Conservation (phyloP, 371 early-diverging fungal species). For the Chytridiales sp. region DNA sequence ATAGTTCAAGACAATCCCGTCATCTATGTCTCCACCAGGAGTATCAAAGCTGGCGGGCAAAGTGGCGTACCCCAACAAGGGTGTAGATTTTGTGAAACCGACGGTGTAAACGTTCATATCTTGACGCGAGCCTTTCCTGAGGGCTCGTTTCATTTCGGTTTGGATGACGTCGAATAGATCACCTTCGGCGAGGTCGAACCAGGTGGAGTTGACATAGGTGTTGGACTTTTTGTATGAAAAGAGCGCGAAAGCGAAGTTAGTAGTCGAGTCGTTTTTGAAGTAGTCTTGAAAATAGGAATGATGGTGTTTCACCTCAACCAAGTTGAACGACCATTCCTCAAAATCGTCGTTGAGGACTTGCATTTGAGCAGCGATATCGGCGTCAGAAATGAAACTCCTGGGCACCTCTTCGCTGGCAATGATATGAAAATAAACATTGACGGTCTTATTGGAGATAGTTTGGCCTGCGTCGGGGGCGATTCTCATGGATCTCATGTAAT, state of each 20-base stretch:
- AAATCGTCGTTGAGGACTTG: neutral
- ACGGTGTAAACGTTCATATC: conserved; percentile 14
- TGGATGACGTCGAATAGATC: neutral
- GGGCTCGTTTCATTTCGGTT: neutral
- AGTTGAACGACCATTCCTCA: too few species aligned
- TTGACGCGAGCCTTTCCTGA: neutral
- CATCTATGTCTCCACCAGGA: neutral
- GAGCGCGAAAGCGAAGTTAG: too few species aligned
- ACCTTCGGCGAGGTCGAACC: conserved; percentile 3
- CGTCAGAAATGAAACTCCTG: neutral
- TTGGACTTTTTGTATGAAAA: too few species aligned
- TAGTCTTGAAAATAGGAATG: too few species aligned
- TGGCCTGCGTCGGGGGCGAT: neutral
- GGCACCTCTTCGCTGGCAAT: neutral
- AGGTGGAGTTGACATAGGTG: neutral
- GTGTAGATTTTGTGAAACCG: conserved; percentile 3
- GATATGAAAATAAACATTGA: conserved; percentile 7
- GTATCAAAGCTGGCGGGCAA: conserved; percentile 3
- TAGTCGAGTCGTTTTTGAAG: too few species aligned
- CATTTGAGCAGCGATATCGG: neutral
- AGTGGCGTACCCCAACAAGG: conserved; percentile 10
- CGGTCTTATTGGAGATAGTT: neutral
- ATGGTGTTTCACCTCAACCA: too few species aligned
- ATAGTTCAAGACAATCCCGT: conserved; percentile 18
- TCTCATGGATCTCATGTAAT: neutral